Evolutionary conservation across 768 basidiomycete species (phyloP).

Genomic region (Suillus placidus): DNA sequence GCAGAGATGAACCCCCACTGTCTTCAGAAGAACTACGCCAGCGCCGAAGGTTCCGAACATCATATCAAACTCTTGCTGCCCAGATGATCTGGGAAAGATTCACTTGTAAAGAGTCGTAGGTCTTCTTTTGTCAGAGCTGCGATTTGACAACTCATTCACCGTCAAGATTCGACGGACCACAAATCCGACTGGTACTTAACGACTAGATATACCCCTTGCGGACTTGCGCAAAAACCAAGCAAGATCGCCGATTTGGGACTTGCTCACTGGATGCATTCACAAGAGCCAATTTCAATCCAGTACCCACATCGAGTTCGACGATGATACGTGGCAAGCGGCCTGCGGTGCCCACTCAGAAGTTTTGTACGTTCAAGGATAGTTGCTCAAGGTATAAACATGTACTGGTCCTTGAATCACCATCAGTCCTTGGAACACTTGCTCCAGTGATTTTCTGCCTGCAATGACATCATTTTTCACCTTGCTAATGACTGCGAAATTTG

Average conservation of each 20-base stretch:
- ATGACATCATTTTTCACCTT: background rate
- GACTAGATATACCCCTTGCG: constrained; percentile 37
- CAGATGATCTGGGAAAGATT: constrained; percentile 42
- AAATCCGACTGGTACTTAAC: constrained; percentile 40
- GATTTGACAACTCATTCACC: background rate
- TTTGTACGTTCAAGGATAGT: background rate
- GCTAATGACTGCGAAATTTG: background rate
- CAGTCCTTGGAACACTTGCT: background rate
- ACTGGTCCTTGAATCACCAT: background rate
- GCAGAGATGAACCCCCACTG: constrained; percentile 32
- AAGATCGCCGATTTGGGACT: constrained; percentile 32
- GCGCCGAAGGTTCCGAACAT: constrained; percentile 34
- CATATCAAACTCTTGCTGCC: constrained; percentile 37
- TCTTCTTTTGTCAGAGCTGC: background rate
- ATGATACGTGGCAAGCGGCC: constrained; percentile 38
- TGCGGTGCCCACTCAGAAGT: constrained; percentile 25
- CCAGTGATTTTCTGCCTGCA: background rate
- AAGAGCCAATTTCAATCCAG: constrained; percentile 21
- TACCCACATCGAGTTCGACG: constrained; percentile 29
- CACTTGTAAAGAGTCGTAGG: constrained; percentile 30
- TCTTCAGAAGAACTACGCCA: constrained; percentile 22
- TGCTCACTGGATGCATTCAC: constrained; percentile 37
- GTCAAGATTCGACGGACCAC: constrained; percentile 26
- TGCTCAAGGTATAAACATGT: background rate
- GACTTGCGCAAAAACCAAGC: constrained; percentile 25